Evolutionary conservation across 192 early-diverging fungal species (phyloP).

Genomic region (Radiomyces spectabilis): DNA sequence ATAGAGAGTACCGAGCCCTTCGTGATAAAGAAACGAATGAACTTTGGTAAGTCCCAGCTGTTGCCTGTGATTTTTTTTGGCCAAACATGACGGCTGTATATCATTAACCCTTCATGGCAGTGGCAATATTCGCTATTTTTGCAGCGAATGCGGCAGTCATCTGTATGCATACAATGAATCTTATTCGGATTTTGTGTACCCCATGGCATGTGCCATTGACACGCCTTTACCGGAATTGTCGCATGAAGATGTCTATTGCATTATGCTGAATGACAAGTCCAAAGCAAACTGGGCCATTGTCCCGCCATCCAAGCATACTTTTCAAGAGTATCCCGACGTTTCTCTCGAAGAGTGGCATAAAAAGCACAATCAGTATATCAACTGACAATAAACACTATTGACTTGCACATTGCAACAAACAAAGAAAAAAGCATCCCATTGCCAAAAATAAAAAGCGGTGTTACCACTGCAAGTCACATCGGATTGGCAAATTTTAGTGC

Average conservation of each 20-base stretch:
- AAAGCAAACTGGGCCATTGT: conserved; percentile 39
- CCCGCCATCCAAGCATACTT: conserved; percentile 24
- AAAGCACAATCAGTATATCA: conserved; percentile 20
- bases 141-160: conserved; percentile 45
- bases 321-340: conserved; percentile 41
- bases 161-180: conserved; percentile 32
- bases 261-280: conserved; percentile 33
- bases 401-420: too few relatives aligned
- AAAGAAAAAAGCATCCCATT: too few relatives aligned
- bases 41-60: conserved; percentile 17
- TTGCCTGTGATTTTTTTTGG: not conserved
- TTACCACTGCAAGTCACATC: too few relatives aligned
- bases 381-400: not conserved
- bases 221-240: conserved; percentile 39
- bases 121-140: conserved; percentile 45
- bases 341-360: conserved; percentile 57
- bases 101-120: conserved; percentile 2
- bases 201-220: conserved; percentile 50
- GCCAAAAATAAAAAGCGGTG: too few relatives aligned
- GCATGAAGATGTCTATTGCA: conserved; percentile 24
- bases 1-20: conserved; percentile 22
- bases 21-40: conserved; percentile 24
- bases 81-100: not conserved
- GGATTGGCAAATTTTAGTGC: too few relatives aligned
- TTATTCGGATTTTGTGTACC: conserved; percentile 23